Evolutionary conservation across 2,329 filamentous ascomycete genomes (phyloP).

Genomic region (Aspergillus sp.): DNA sequence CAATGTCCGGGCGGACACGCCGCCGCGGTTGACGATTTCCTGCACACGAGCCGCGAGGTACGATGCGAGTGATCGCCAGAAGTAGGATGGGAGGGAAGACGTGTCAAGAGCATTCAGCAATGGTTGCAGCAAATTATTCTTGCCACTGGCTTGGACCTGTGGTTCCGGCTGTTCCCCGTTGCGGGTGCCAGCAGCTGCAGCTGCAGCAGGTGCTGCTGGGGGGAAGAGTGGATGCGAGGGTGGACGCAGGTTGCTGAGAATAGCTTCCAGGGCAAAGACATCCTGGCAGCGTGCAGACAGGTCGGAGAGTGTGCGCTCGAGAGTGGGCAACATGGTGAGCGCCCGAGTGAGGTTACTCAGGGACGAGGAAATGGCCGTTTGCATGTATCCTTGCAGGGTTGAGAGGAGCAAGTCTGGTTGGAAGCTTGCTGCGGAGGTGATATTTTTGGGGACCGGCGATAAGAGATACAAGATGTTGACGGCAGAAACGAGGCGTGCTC

Average conservation of each 20-base stretch:
- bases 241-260: slow-evolving; percentile 69
- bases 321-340: slow-evolving; percentile 74
- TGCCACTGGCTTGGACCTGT: slow-evolving; percentile 31
- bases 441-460: slow-evolving; percentile 63
- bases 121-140: slow-evolving; percentile 65
- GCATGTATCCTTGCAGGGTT: slow-evolving; percentile 78
- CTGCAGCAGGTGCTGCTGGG: slow-evolving; percentile 7
- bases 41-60: slow-evolving; percentile 75
- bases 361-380: slow-evolving; percentile 76
- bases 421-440: slow-evolving; percentile 50
- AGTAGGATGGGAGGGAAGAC: slow-evolving; percentile 81
- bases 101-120: slow-evolving; percentile 81
- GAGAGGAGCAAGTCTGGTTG: slow-evolving; percentile 72
- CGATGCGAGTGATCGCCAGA: slow-evolving; percentile 86
- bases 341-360: slow-evolving; percentile 73
- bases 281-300: slow-evolving; percentile 85
- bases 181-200: background rate
- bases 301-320: slow-evolving; percentile 80
- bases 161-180: slow-evolving; percentile 32
- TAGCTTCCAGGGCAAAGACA: slow-evolving; percentile 79
- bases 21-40: slow-evolving; percentile 80
- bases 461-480: slow-evolving; percentile 77
- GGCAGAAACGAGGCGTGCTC: slow-evolving; percentile 71
- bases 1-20: slow-evolving; percentile 79
- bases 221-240: slow-evolving; percentile 68